These are phyloP conservation scores for Lichtheimia corymbifera DNA, from an alignment of 371 early-diverging fungal genomes.

Conservation along the genomic window DNA sequence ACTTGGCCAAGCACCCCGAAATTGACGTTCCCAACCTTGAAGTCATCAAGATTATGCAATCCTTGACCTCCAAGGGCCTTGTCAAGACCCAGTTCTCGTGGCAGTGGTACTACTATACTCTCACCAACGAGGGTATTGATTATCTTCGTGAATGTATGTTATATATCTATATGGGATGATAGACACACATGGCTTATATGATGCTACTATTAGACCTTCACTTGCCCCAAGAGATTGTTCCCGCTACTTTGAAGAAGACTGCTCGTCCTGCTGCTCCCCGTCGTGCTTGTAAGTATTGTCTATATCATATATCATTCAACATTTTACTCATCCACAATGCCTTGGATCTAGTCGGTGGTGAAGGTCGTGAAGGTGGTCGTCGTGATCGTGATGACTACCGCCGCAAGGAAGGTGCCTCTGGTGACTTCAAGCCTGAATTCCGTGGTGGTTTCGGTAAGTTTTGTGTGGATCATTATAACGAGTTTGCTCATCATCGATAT, in stretches of 20 bases:
- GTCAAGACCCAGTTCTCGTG: conserved; percentile 98
- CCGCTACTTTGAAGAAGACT: conserved; percentile 95
- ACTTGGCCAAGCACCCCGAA: conserved; percentile 92
- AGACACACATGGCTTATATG: background rate
- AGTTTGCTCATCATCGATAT: background rate
- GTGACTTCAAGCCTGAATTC: conserved; percentile 96
- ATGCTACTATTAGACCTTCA: conserved; percentile 67
- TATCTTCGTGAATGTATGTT: conserved; percentile 87
- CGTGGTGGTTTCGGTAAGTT: conserved; percentile 74
- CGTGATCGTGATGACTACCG: conserved; percentile 85
- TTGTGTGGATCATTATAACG: background rate
- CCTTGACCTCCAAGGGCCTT: conserved; percentile 91
- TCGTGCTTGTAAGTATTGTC: conserved; percentile 56
- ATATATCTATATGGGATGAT: background rate
- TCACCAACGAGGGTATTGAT: conserved; percentile 97
- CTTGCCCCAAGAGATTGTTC: conserved; percentile 95
- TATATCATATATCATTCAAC: background rate
- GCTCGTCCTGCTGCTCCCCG: conserved; percentile 72
- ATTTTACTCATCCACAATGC: background rate
- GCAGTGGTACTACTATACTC: conserved; percentile 99
- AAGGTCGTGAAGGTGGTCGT: conserved; percentile 62
- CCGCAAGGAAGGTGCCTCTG: conserved; percentile 91
- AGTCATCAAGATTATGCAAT: conserved; percentile 98
- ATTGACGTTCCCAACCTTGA: conserved; percentile 96
- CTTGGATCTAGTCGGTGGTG: conserved; percentile 34